Evolutionary conservation across 1,284 basidiomycete genomes (phyloP), one percentile per base, ranked within the genome.

Genomic region (Pseudozyma flocculosa): DNA sequence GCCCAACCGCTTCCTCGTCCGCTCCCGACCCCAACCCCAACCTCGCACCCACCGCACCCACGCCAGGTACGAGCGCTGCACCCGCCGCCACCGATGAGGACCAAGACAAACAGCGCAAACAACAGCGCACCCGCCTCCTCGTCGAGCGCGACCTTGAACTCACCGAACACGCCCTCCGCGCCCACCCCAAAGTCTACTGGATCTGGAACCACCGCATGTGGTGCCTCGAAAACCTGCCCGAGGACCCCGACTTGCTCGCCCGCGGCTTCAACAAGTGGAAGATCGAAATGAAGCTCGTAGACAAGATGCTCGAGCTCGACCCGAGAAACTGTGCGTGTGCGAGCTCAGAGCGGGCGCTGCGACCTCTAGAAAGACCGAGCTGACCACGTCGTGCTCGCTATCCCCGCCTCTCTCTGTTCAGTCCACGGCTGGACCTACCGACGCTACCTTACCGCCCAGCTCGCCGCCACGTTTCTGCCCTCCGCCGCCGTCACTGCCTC

Each of bases 111-210:
- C 26, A 48, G 23, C n/a, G 15, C 30, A 49, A 40, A 23, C 22
- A 18, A 17, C 4, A 11, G 14, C 45, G 48, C 18, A 60, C 53
- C 7, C 18, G 26, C 14, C 24, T 24, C 22, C 32, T 64, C 23
- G 43, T 78, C 18, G 52, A 68, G 19, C 63, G 55, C n/a, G 75
- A 78, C 39, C 49, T 78, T n/a, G 46, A 46, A 19, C 41, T 78
- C 21, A 74, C 75, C 9, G 65, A 67, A 37, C 63, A 70, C 39
- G 72, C 68, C n/a, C 57, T 78, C 22, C 46, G 68, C 13, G 59
- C 68, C 4, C 71, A 76, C 54, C 75, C 75, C 3, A 78, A 78
- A 40, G 75, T 78, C 11, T 78, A 78, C 45, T 78, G 75, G 75
- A 70, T 78, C 30, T 78, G 75, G 75, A 76, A 75, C 51, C 75